Evolutionary conservation across 2,329 filamentous ascomycete species (phyloP), one percentile per base, ranked within the genome.

Genomic region (Orbilia oligospora): DNA sequence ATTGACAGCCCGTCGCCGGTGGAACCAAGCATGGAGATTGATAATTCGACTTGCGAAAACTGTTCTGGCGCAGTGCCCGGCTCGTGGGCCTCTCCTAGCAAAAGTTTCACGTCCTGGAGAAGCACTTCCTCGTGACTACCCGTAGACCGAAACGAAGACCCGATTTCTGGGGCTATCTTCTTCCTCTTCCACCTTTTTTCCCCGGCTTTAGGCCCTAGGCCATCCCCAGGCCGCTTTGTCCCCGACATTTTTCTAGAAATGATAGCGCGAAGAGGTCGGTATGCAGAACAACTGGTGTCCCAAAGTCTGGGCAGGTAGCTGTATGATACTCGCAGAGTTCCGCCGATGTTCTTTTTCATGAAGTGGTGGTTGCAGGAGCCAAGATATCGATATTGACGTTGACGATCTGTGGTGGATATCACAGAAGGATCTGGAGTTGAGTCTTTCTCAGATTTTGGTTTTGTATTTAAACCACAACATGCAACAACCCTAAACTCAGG

Each of bases 1-100:
- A 93, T 87, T 3, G 92, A 96, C 71, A 99, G 88, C 1, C 93
- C 96, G 81, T 98, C 96, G 67, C 96, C 96, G 0, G 93, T 97
- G 0, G 95, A 98, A 0, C 95, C 97, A 38, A 98, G 87, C 81
- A 92, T 90, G 5, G 90, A 85, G 73, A 98, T 91, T n/a, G 91
- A 90, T 48, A 98, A 89, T 67, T 97, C 91, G 48, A 96, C 89
- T 83, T 97, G 93, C 5, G 90, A 88, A 76, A 92, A 92, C 46
- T 87, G 87, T 80, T 91, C 89, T 0, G 92, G 92, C 5, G 44
- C 36, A 9, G 27, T 27, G 33, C 65, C 18, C 9, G 48, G 2
- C 22, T 71, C 53, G 1, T 30, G 30, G 41, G 58, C 53, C 20
- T 33, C 36, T 18, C 55, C 68, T 6, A 72, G 49, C 18, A 72